Evolutionary conservation across 345 rosid genomes (phyloP).

Genomic region (Ricinus communis): DNA sequence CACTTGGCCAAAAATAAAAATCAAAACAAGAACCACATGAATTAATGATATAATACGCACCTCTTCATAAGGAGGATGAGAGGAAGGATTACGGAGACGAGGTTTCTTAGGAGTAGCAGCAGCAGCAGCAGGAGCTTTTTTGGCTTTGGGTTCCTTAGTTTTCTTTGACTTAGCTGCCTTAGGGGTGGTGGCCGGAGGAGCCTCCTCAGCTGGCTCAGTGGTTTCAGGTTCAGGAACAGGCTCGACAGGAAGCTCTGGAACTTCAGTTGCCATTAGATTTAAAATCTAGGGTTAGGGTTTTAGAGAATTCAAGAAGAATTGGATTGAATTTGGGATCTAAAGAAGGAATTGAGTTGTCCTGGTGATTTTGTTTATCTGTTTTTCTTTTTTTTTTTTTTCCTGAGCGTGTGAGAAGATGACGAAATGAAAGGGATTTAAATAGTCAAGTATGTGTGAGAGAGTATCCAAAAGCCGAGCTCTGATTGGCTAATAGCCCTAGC

Average conservation of each 20-base stretch:
- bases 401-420: not conserved
- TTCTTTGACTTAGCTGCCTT: conserved; percentile 47
- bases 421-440: conserved; percentile 49
- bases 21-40: not conserved
- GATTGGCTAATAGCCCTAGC: conserved; percentile 44
- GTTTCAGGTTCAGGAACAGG: conserved; percentile 22
- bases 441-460: conserved; percentile 38
- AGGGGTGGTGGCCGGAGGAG: conserved; percentile 13
- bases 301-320: not conserved
- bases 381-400: not conserved
- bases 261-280: conserved; percentile 47
- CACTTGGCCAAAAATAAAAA: not conserved
- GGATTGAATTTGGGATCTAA: conserved; percentile 19
- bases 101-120: conserved; percentile 46
- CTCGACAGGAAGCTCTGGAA: not conserved
- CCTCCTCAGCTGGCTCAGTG: not conserved
- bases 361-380: not conserved
- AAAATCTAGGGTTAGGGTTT: not conserved
- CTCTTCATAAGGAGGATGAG: conserved; percentile 80
- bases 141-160: conserved; percentile 46
- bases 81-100: conserved; percentile 16
- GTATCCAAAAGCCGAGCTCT: conserved; percentile 38
- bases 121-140: conserved; percentile 47
- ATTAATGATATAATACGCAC: conserved; percentile 21
- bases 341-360: not conserved